Evolutionary conservation across 192 early-diverging fungal species (phyloP).

Genomic region (Chytriomyces sp.): DNA sequence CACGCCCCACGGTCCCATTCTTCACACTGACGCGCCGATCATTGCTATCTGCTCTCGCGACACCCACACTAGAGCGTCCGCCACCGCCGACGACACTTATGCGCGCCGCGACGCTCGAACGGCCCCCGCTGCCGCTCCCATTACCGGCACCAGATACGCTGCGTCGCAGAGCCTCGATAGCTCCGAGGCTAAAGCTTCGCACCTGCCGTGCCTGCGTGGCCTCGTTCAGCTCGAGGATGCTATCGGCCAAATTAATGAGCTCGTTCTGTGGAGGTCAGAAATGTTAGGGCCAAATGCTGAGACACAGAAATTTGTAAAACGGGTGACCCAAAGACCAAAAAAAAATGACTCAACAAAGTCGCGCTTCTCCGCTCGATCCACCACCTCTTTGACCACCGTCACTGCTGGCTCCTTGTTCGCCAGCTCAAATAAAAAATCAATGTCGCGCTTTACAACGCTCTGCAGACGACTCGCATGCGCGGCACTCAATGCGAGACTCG

Average conservation of each 20-base stretch:
- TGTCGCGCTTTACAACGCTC: background rate
- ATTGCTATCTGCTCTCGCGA: too few species aligned
- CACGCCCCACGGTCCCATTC: background rate
- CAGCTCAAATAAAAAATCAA: slow-evolving; percentile 15
- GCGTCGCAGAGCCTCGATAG: background rate
- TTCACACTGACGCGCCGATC: background rate
- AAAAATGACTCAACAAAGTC: slow-evolving; percentile 16
- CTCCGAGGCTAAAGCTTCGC: background rate
- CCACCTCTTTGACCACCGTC: background rate
- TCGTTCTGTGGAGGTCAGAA: background rate
- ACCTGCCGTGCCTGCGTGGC: background rate
- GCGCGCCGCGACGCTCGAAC: background rate
- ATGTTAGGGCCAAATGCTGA: background rate
- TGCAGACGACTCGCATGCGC: background rate
- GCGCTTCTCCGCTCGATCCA: background rate
- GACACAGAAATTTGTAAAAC: background rate
- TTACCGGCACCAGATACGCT: background rate
- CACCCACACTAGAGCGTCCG: too few species aligned
- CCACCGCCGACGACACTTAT: background rate
- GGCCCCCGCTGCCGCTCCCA: background rate
- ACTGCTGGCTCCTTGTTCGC: background rate
- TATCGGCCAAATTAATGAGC: slow-evolving; percentile 10
- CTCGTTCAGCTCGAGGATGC: background rate
- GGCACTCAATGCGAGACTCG: background rate
- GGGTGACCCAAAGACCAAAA: too few species aligned